Evolutionary conservation across 1,139 yeast species (phyloP).

Genomic region (Sugiyamaella novakii): DNA sequence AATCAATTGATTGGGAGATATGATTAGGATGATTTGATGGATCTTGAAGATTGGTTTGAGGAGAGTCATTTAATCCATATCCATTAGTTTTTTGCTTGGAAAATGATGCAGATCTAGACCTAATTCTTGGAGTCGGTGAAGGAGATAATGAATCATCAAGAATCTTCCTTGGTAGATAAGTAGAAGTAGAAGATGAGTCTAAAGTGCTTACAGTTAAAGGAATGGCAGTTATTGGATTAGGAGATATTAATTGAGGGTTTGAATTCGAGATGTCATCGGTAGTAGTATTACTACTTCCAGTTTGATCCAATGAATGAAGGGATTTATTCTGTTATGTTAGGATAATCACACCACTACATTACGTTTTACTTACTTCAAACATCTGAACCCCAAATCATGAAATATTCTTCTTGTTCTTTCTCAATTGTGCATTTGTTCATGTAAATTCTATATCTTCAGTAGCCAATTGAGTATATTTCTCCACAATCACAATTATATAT

Average conservation of each 20-base stretch:
- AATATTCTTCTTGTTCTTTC: neutral
- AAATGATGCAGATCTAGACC: constrained; percentile 16
- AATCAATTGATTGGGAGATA: neutral
- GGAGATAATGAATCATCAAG: neutral
- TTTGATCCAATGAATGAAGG: constrained; percentile 2
- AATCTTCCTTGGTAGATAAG: constrained; percentile 4
- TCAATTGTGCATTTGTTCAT: constrained; percentile 1
- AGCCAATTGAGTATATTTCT: too few relatives aligned
- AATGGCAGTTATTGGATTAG: constrained; percentile 5
- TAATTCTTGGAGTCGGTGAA: constrained; percentile 7
- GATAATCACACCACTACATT: neutral
- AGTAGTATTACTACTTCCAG: neutral
- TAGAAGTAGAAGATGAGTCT: constrained; percentile 14
- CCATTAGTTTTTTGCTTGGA: constrained; percentile 4
- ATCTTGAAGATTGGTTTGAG: neutral
- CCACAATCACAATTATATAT: too few relatives aligned
- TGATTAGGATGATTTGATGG: neutral
- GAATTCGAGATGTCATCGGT: neutral
- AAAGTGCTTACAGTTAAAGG: neutral
- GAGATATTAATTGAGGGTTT: neutral
- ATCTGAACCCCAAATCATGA: constrained; percentile 8
- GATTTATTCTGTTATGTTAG: constrained; percentile 7
- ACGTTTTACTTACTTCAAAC: constrained; percentile 7
- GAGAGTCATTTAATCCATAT: neutral
- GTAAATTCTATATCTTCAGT: too few relatives aligned